Base-by-base conservation (phyloP, 164 flowering plant species). In the Santalum album region DNA sequence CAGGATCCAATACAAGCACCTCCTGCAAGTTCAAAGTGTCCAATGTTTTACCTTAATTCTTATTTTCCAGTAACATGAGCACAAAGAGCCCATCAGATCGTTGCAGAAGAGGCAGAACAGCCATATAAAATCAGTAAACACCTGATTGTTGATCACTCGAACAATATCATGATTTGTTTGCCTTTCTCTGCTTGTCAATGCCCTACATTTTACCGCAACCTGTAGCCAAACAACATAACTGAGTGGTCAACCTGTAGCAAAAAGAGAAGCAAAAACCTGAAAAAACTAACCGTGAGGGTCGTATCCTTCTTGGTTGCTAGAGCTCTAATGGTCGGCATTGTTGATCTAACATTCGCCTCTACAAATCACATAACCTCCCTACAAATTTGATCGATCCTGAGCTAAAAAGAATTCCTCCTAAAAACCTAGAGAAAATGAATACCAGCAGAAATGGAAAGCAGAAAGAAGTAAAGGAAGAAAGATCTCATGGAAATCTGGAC, bases 161-260 rank as follows among this genome's bases (percentile, higher is more conserved):
- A 89, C 80, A 54, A 89, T 89, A 40, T 81, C 71, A n/a, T 84
- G 81, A 15, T 74, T 70, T 42, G 5, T 42, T 42, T 42, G 19
- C 15, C 68, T 54, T 26, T 82, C 92, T 64, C 59, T 68, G 66
- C 44, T 71, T 21, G 76, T 66, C 43, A 79, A 68, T 11, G 87
- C 92, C 69, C 97, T 70, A 60, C 97, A 89, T 76, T 84, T 89
- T 17, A 89, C 85, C 21, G 86, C 88, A 60, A 89, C 95, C 97
- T 89, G 66, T 3, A 49, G 29, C 34, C 34, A 29, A 9, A 29
- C 34, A 29, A 29, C 4, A 29, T 29, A 29, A 4, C 9, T 3
- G 9, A 29, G 34, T 29, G 34, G 9, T 29, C 34, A 29, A 29
- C 34, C 1, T 34, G 15, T 6, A 40, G 7, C n/a, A 50, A 42